phyloP scores from a whole-genome alignment of 176 grass and related monocot species.

The Cymbopogon citratus region DNA sequence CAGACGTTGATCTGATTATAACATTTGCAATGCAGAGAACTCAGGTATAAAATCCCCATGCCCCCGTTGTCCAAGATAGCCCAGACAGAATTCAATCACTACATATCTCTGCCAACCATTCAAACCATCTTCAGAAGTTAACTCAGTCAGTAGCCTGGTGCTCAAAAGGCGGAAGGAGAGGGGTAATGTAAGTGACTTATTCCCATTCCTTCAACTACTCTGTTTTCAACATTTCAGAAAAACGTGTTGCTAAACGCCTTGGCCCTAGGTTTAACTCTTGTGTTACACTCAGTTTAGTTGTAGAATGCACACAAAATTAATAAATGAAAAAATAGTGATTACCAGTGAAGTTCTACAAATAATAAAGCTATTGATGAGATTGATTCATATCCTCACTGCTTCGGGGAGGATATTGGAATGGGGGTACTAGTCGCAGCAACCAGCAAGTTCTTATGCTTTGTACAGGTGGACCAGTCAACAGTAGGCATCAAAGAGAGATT shows the following conservation, averaged over 20 bases:
- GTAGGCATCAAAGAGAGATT: constrained; percentile 57
- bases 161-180: not conserved
- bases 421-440: constrained; percentile 33
- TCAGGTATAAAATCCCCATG: constrained; percentile 24
- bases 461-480: constrained; percentile 61
- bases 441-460: constrained; percentile 46
- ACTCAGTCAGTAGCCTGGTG: not conserved
- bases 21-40: not conserved
- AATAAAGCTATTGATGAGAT: not conserved
- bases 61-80: not conserved
- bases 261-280: not conserved
- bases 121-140: not conserved
- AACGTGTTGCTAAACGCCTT: not conserved
- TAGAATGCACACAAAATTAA: not conserved
- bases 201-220: not conserved
- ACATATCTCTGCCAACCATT: not conserved
- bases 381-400: not conserved
- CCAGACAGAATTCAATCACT: not conserved
- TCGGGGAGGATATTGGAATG: constrained; percentile 14
- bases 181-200: constrained; percentile 18
- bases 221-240: not conserved
- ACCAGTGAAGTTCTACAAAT: not conserved
- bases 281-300: not conserved
- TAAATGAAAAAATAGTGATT: not conserved
- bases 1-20: constrained; percentile 15